Evolutionary conservation across 2,329 filamentous ascomycete species (phyloP).

Genomic region (Penicillium digitatum): DNA sequence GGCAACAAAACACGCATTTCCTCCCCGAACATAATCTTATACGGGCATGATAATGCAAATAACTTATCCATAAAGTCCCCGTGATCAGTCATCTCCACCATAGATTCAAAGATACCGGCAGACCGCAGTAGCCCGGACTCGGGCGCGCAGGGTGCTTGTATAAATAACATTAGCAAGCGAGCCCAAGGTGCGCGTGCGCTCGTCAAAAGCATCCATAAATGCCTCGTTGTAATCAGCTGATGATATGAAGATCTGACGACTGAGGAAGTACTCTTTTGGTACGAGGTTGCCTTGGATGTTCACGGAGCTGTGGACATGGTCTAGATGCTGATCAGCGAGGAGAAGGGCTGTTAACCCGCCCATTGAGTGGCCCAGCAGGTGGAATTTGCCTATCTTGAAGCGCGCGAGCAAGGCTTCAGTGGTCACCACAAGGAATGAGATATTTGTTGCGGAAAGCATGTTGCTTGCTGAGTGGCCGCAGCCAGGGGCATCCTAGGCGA

Average conservation of each 20-base stretch:
- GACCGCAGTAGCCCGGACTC: slow-evolving; percentile 18
- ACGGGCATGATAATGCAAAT: slow-evolving; percentile 11
- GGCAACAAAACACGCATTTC: slow-evolving; percentile 21
- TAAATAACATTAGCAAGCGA: slow-evolving; percentile 19
- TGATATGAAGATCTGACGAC: slow-evolving; percentile 23
- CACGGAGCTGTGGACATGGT: slow-evolving; percentile 22
- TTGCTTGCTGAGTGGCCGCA: slow-evolving; percentile 21
- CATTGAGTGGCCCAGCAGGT: slow-evolving; percentile 29
- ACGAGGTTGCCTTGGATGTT: slow-evolving; percentile 26
- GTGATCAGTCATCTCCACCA: slow-evolving; percentile 23
- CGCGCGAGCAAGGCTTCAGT: slow-evolving; percentile 18
- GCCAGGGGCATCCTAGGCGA: slow-evolving; percentile 25
- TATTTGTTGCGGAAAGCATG: slow-evolving; percentile 19
- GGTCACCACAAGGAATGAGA: slow-evolving; percentile 26
- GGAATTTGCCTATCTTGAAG: slow-evolving; percentile 20
- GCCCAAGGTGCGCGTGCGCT: slow-evolving; percentile 10
- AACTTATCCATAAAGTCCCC: slow-evolving; percentile 20
- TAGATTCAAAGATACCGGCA: slow-evolving; percentile 24
- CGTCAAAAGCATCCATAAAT: slow-evolving; percentile 22
- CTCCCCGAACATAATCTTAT: slow-evolving; percentile 27
- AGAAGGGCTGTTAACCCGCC: slow-evolving; percentile 23
- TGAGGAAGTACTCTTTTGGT: slow-evolving; percentile 27
- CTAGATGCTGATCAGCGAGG: slow-evolving; percentile 15
- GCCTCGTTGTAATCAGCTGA: slow-evolving; percentile 10
- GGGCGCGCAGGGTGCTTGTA: slow-evolving; percentile 16